A percentile compares a stretch with the other conserved stretches of the same genome.
phyloP scores from a whole-genome alignment of 2,329 filamentous ascomycete genomes.

The Arthrinium puccinioides region DNA sequence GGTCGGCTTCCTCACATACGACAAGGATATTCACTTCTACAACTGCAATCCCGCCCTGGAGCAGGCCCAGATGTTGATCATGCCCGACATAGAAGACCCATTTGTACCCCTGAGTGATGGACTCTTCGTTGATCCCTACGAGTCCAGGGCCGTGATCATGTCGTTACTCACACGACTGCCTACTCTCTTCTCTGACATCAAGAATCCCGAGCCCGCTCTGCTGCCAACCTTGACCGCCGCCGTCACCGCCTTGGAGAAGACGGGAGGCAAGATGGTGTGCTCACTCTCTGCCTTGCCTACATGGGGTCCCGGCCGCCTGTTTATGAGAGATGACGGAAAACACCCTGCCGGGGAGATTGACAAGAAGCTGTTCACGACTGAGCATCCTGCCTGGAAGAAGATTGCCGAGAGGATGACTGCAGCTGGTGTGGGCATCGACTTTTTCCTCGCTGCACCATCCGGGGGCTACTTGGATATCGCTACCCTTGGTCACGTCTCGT shows the following conservation, averaged over 20 bases:
- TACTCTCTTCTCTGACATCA: conserved; percentile 77
- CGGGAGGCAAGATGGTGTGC: conserved; percentile 88
- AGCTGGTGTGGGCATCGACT: conserved; percentile 79
- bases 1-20: conserved; percentile 91
- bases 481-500: conserved; percentile 82
- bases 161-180: conserved; percentile 81
- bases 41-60: conserved; percentile 77
- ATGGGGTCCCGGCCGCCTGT: conserved; percentile 79
- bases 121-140: conserved; percentile 88
- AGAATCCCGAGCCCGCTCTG: conserved; percentile 85
- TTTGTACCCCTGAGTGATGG: conserved; percentile 90
- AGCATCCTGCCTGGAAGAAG: conserved; percentile 84
- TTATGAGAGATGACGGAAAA: conserved; percentile 83
- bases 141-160: conserved; percentile 75
- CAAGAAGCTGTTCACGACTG: conserved; percentile 84
- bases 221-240: conserved; percentile 79
- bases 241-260: conserved; percentile 73
- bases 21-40: conserved; percentile 97
- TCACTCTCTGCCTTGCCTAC: conserved; percentile 83
- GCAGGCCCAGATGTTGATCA: conserved; percentile 95
- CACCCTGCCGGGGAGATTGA: conserved; percentile 80
- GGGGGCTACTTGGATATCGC: conserved; percentile 91
- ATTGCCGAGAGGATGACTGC: conserved; percentile 81
- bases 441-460: conserved; percentile 87
- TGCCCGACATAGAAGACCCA: conserved; percentile 94